Base-by-base conservation (phyloP, 345 rosid species). In the Citrus glauca region DNA sequence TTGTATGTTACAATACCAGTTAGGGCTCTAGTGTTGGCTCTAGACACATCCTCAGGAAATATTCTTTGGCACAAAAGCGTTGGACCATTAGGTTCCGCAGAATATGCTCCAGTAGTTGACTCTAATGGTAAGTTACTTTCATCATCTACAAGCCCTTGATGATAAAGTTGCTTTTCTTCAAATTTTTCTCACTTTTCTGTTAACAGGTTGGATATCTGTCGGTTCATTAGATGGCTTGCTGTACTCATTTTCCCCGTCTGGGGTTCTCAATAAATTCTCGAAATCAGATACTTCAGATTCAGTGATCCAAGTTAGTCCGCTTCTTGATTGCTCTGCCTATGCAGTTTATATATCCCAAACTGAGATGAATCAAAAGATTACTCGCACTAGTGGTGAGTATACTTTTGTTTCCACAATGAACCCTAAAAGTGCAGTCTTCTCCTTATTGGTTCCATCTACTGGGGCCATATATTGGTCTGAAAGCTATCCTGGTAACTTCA, bases 211-310 rank as follows among this genome's bases (percentile, higher is more conserved):
- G 92, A 77, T 91, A 69, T 91, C 99, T 10, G 81, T 93, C 66
- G 94, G 95, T 81, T 93, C 99, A 5, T 77, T 93, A 80, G 98
- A 95, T 75, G 98, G 98, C 56, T 85, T 85, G 68, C 80, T 95
- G 27, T 93, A 95, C 81, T 91, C 91, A 9, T 85, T 95, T 71
- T 95, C 98, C 80, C 92, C 92, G 19, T 72, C 77, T n/a, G 99
- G 98, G 35, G 64, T 66, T 73, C 86, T 93, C 66, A 70, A 82
- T 72, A 92, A 87, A 83, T 89, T 86, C 77, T 81, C 90, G 0
- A 82, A 83, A 80, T 79, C 78, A n/a, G 55, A 81, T 65, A 68
- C 62, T 40, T 48, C 73, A 9, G 90, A 89, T 82, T 83, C 84
- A 9, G 87, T 90, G 63, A 87, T 92, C 71, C 98, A 87, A 81